Evolutionary conservation across 495 filamentous ascomycete species (phyloP).

Genomic region (Apiosordaria backusii): DNA sequence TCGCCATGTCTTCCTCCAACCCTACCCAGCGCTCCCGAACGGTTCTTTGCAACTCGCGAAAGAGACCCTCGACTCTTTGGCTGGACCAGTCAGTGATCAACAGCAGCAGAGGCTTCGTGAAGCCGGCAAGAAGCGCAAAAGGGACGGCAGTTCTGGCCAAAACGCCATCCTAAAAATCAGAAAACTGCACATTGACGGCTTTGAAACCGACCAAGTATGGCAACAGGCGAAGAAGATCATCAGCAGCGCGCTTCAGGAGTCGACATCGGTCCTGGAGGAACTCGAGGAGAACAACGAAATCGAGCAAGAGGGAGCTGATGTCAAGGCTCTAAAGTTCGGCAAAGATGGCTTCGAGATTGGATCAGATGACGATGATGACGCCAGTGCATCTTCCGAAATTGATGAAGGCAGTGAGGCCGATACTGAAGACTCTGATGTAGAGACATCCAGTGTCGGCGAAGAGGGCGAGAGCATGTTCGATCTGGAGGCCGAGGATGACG

Average conservation of each 20-base stretch:
- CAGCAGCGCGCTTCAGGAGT: constrained; percentile 42
- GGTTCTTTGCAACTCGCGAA: constrained; percentile 69
- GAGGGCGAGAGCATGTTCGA: constrained; percentile 39
- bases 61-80: constrained; percentile 70
- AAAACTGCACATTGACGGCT: constrained; percentile 81
- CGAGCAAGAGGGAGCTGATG: constrained; percentile 18
- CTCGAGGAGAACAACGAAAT: constrained; percentile 40
- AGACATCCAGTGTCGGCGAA: constrained; percentile 39
- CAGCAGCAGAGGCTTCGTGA: constrained; percentile 57
- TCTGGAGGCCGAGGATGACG: constrained; percentile 26
- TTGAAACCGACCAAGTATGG: constrained; percentile 87
- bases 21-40: constrained; percentile 57
- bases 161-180: constrained; percentile 60
- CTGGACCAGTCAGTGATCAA: constrained; percentile 61
- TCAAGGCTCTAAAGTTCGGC: constrained; percentile 38
- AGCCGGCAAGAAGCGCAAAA: constrained; percentile 64
- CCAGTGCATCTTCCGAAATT: constrained; percentile 13
- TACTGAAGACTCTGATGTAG: constrained; percentile 39
- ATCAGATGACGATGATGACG: constrained; percentile 35
- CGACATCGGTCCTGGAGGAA: constrained; percentile 47
- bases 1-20: constrained; percentile 66
- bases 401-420: constrained; percentile 32
- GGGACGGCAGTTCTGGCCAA: constrained; percentile 37
- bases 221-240: constrained; percentile 85
- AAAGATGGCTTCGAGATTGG: constrained; percentile 49